Base-by-base conservation (phyloP, 225 moss, liverwort and hornwort species). In the Climacium dendroides region DNA sequence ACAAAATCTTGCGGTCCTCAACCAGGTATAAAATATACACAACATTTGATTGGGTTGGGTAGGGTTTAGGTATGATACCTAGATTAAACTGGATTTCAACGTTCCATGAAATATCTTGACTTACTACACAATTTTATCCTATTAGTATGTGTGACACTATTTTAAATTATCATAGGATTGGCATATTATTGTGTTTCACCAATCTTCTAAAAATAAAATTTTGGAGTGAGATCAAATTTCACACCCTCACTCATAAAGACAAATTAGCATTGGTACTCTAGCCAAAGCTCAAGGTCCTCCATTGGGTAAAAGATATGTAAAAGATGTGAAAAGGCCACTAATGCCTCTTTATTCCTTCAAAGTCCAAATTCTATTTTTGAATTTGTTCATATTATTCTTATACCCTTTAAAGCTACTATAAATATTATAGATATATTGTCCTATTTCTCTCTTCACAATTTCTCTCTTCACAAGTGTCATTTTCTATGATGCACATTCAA, bases 41-140 rank as follows among this genome's bases (percentile, higher is more conserved):
- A 17, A 6, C 0, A 17, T 17, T 7, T 3, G 19, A 32, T 13
- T 48, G 19, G 71, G 43, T 26, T 1, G 15, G 32, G 28, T 26
- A 3, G 11, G 47, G 11, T 30, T 11, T 11, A 11, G 0, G 0
- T 19, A 4, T 3, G 19, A 41, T 48, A 48, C 12, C 30, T n/a
- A n/a, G n/a, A n/a, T n/a, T n/a, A n/a, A n/a, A n/a, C n/a, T n/a
- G n/a, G n/a, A n/a, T n/a, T n/a, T n/a, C n/a, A n/a, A n/a, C n/a
- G n/a, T n/a, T n/a, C n/a, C n/a, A n/a, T n/a, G n/a, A n/a, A n/a
- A n/a, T n/a, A n/a, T n/a, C n/a, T n/a, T n/a, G n/a, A n/a, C n/a
- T 45, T 45, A 22, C 66, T 12, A 20, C 4, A n/a, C 43, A 43
- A 72, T 28, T 28, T 28, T 43, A 71, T 71, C 16, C 2, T 26